Conservation (phyloP, 306 rosid species). For the Cucumis hystrix region DNA sequence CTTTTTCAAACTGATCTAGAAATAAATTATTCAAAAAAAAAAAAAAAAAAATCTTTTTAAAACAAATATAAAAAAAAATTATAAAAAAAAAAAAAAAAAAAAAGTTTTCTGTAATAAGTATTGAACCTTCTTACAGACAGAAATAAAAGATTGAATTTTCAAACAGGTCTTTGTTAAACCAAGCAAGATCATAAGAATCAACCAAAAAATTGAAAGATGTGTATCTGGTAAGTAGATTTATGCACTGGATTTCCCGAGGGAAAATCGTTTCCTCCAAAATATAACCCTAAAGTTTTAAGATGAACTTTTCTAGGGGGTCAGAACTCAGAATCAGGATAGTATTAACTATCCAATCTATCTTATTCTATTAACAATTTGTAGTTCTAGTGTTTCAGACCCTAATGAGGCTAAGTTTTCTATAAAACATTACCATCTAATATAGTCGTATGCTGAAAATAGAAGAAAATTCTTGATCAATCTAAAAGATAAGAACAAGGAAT, state of each 20-base stretch:
- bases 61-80: neutral
- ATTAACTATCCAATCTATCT: neutral
- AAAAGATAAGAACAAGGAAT: neutral
- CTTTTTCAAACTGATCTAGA: neutral
- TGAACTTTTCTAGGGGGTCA: neutral
- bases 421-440: neutral
- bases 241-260: neutral
- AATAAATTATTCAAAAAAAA: neutral
- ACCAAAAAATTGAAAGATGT: neutral
- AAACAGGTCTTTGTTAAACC: neutral
- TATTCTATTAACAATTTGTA: neutral
- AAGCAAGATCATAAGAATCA: neutral
- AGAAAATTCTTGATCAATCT: neutral
- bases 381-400: neutral
- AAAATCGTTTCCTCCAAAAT: neutral
- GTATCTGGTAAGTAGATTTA: neutral
- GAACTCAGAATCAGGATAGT: neutral
- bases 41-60: no score
- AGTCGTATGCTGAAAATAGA: neutral
- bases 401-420: neutral
- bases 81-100: neutral
- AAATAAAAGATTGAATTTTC: neutral
- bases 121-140: no score
- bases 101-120: no score
- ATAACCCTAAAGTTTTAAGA: neutral